These are phyloP conservation scores for Boletus patriciae DNA, from an alignment of 768 basidiomycete species.

Conservation along the genomic window DNA sequence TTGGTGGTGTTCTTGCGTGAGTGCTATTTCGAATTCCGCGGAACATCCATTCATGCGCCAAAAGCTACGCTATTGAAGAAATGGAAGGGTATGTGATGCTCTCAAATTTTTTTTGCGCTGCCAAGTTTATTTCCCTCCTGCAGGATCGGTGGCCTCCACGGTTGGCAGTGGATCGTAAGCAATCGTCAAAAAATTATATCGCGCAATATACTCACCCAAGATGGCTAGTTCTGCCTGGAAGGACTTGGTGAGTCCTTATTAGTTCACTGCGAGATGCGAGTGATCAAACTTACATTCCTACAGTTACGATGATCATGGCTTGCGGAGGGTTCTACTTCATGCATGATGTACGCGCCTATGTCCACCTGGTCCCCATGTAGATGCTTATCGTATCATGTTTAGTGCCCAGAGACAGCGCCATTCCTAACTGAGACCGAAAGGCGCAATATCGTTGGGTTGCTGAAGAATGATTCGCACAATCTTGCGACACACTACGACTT, in stretches of 20 bases:
- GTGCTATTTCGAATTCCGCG: conserved; percentile 8
- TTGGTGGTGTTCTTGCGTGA: conserved; percentile 49
- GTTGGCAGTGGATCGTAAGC: conserved; percentile 40
- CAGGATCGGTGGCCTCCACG: conserved; percentile 31
- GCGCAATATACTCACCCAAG: conserved; percentile 5
- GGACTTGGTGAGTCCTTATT: conserved; percentile 18
- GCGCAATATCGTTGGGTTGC: conserved; percentile 29
- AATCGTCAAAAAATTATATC: neutral
- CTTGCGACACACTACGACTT: conserved; percentile 46
- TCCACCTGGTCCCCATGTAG: neutral
- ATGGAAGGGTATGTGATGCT: conserved; percentile 33
- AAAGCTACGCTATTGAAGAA: conserved; percentile 35
- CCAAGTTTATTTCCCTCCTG: neutral
- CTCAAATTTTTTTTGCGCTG: conserved; percentile 10
- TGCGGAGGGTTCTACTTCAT: conserved; percentile 46
- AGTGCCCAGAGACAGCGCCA: conserved; percentile 58
- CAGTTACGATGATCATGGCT: conserved; percentile 27
- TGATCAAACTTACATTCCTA: neutral
- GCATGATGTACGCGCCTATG: conserved; percentile 42
- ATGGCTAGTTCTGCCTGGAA: conserved; percentile 30
- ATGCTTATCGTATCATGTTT: neutral
- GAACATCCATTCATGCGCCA: neutral
- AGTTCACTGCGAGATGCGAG: neutral
- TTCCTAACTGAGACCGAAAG: conserved; percentile 52
- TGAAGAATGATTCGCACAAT: conserved; percentile 46